Evolutionary conservation across 176 grass and related monocot species (phyloP), one percentile per base, ranked within the genome.

Genomic region (Ampelocalamus luodianensis): DNA sequence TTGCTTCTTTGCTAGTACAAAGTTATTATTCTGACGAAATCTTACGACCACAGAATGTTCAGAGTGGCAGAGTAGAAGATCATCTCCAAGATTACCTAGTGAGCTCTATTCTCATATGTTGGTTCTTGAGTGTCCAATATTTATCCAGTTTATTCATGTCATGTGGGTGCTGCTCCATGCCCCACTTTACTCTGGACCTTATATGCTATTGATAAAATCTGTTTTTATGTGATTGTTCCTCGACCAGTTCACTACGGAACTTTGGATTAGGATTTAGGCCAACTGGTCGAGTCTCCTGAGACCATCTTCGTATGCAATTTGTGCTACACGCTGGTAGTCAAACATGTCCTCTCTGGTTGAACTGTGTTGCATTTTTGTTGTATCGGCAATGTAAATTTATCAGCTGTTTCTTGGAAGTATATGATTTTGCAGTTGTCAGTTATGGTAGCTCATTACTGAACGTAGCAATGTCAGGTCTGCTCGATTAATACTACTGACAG

Each of bases 101-200:
- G 50, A 86, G 34, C 40, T 77, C 65, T 79, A 20, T 79, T 69
- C 59, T 56, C 54, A 63, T 82, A 77, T 89, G 78, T 74, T 82
- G 76, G 82, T 79, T 86, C 85, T 46, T 32, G 81, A 42, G 24
- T 80, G 89, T 59, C 26, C 39, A 74, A 49, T 89, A 50, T 81
- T 82, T 85, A 74, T 86, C 72, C 68, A 39, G 70, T 77, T 81
- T 56, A 83, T 92, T 85, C 51, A 23, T 86, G 86, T 74, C 24
- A 62, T 84, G 63, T 54, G 78, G 38, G 66, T 16, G 44, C 67
- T 81, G 81, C 76, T 85, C 76, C 55, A 77, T 84, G 77, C 59
- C 37, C 44, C 36, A 83, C 67, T 76, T 71, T 24, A 79, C 39
- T 20, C 44, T 73, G 66, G 48, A 79, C 72, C 84, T 22, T 23